phyloP scores from a whole-genome alignment of 345 rosid species.

The Hibiscus mutabilis region DNA sequence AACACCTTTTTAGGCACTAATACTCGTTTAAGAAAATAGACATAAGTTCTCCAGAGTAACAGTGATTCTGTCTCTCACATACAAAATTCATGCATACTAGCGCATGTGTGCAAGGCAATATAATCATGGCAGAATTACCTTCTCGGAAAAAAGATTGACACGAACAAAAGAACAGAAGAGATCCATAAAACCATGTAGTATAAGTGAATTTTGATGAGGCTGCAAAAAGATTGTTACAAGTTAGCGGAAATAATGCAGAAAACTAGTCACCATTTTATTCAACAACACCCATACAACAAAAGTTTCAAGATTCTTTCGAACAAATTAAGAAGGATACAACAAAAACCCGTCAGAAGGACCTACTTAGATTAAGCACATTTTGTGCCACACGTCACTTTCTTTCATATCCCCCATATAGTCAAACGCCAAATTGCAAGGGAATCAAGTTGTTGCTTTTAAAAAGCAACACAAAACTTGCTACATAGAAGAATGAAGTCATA shows the following conservation, averaged over 20 bases:
- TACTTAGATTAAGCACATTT: background rate
- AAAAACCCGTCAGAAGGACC: constrained; percentile 6
- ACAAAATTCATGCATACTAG: background rate
- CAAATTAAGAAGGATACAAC: constrained; percentile 4
- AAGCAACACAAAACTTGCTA: constrained; percentile 15
- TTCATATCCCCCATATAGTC: background rate
- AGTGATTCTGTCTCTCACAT: background rate
- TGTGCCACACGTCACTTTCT: background rate
- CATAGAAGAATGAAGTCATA: constrained; percentile 20
- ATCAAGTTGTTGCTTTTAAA: background rate
- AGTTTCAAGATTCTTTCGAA: background rate
- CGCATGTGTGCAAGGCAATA: background rate
- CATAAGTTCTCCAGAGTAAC: background rate
- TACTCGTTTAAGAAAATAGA: constrained; percentile 1
- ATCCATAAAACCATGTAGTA: constrained; percentile 96
- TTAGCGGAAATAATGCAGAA: constrained; percentile 41
- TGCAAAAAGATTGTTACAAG: constrained; percentile 66
- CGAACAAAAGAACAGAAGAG: constrained; percentile 93
- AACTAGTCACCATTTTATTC: constrained; percentile 17
- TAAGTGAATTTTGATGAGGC: constrained; percentile 99
- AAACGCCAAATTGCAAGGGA: background rate
- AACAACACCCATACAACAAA: constrained; percentile 19
- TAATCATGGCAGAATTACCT: constrained; percentile 48
- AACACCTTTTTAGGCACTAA: background rate
- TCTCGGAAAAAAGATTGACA: constrained; percentile 89